Conservation (phyloP, 148 eudicot genomes). For the Chenopodium formosanum region DNA sequence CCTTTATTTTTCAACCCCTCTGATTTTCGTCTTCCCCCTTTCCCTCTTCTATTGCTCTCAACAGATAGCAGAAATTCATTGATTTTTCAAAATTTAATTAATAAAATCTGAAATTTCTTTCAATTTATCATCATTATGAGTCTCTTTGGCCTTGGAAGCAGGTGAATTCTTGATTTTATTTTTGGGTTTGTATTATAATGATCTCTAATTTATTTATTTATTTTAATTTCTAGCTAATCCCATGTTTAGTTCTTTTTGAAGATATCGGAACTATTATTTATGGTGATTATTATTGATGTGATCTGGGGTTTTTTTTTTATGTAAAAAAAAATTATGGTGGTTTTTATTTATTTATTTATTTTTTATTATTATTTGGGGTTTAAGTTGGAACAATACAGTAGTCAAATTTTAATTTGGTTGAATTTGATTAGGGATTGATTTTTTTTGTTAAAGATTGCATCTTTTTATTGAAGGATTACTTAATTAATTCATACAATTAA, state of each 20-base stretch:
- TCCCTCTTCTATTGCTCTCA: background rate
- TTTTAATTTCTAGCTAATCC: background rate
- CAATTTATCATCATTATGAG: constrained; percentile 40
- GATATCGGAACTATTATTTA: background rate
- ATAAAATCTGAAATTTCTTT: too few relatives aligned
- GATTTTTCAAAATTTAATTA: background rate
- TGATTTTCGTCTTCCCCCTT: background rate
- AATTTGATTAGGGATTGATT: background rate
- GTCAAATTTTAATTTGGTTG: background rate
- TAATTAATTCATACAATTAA: background rate
- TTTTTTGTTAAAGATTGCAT: background rate
- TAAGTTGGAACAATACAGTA: background rate
- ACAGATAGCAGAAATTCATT: background rate
- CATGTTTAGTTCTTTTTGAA: constrained; percentile 1
- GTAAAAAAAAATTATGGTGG: too few relatives aligned
- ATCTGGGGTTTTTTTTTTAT: background rate
- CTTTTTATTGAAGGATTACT: background rate
- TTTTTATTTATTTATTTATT: background rate
- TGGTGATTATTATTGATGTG: background rate
- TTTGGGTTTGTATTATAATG: background rate
- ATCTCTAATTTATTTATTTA: background rate
- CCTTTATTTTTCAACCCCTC: constrained; percentile 4
- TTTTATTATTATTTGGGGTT: background rate
- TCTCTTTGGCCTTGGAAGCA: constrained; percentile 76
- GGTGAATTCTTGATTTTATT: constrained; percentile 24